phyloP scores from a whole-genome alignment of 2,329 filamentous ascomycete species.

The Massarina eburnea region DNA sequence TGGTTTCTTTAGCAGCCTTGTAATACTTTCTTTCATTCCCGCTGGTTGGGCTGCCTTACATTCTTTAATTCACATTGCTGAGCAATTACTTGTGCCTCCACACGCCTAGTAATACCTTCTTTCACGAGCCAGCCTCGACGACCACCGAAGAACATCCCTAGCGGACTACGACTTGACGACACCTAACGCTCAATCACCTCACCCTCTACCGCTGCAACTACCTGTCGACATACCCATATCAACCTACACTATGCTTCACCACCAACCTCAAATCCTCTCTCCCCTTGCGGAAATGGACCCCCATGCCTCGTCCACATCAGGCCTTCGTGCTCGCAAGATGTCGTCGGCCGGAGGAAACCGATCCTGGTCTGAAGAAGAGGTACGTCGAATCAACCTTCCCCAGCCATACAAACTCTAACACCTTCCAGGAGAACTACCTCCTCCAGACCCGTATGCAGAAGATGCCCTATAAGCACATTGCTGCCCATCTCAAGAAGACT shows the following conservation, averaged over 20 bases:
- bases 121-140: conserved; percentile 42
- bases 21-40: conserved; percentile 53
- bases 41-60: conserved; percentile 58
- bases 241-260: conserved; percentile 41
- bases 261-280: conserved; percentile 42
- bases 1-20: conserved; percentile 44
- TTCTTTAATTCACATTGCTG: conserved; percentile 53
- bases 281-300: conserved; percentile 42
- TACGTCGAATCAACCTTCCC: conserved; percentile 43
- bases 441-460: conserved; percentile 82
- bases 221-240: conserved; percentile 6
- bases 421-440: conserved; percentile 74
- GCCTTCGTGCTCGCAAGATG: conserved; percentile 67
- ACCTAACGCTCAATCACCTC: conserved; percentile 5
- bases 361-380: conserved; percentile 86
- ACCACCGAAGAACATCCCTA: conserved; percentile 47
- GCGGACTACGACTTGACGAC: conserved; percentile 29
- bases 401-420: conserved; percentile 18
- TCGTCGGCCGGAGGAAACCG: conserved; percentile 70
- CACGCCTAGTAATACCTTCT: conserved; percentile 40
- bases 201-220: conserved; percentile 28
- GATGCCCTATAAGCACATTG: conserved; percentile 91
- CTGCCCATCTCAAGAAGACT: conserved; percentile 81
- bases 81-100: conserved; percentile 40
- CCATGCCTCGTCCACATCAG: conserved; percentile 41